These are phyloP conservation scores for Pyrenophora teres DNA, from an alignment of 2,329 filamentous ascomycete genomes.

Conservation along the genomic window DNA sequence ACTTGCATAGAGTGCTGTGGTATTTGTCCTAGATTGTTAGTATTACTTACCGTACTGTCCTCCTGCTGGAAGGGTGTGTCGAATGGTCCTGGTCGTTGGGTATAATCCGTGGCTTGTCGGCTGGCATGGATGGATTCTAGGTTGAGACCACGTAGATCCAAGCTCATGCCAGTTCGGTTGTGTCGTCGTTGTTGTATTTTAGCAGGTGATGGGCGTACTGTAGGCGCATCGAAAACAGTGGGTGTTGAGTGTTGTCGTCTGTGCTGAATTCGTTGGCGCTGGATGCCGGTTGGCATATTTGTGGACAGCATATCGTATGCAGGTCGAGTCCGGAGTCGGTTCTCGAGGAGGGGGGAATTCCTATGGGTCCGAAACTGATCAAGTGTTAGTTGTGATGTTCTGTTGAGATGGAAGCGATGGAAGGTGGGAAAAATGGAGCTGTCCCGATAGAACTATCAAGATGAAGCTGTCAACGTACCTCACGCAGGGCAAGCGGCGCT, in stretches of 20 bases:
- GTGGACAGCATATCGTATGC: conserved; percentile 78
- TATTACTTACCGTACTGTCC: conserved; percentile 59
- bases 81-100: conserved; percentile 32
- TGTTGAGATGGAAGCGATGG: not conserved
- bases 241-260: conserved; percentile 88
- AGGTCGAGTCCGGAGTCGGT: conserved; percentile 69
- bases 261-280: conserved; percentile 75
- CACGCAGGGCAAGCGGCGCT: conserved; percentile 80
- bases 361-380: conserved; percentile 48
- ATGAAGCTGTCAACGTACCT: conserved; percentile 58
- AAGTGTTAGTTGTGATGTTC: conserved; percentile 26
- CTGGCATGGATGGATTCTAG: conserved; percentile 47
- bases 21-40: conserved; percentile 62
- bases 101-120: conserved; percentile 42
- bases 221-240: conserved; percentile 74
- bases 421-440: not conserved
- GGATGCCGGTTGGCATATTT: conserved; percentile 70
- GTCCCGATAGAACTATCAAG: not conserved
- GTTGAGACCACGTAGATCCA: conserved; percentile 70
- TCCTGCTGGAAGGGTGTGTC: conserved; percentile 53
- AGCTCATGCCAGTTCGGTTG: conserved; percentile 83
- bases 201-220: conserved; percentile 68
- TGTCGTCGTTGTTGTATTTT: conserved; percentile 56
- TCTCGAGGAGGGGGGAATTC: conserved; percentile 42
- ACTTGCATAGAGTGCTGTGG: conserved; percentile 83